phyloP scores from a whole-genome alignment of 169 alveolate genomes.

The Plasmodium blacklocki region DNA sequence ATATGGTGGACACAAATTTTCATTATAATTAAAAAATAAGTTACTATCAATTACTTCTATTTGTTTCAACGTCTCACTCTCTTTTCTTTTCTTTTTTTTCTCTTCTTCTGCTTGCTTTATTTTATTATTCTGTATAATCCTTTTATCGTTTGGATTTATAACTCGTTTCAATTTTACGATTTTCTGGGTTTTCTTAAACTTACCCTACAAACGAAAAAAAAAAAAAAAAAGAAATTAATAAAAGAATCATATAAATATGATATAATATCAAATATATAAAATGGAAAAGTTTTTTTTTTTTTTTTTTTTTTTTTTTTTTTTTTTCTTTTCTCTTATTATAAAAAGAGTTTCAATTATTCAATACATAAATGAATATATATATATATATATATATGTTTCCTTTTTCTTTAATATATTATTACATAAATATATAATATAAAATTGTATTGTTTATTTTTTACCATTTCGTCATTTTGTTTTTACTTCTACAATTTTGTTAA shows the following conservation, averaged over 20 bases:
- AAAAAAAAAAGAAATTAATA: not conserved
- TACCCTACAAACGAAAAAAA: slow-evolving; percentile 65
- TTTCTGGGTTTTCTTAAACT: slow-evolving; percentile 82
- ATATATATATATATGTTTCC: slow-evolving; percentile 4
- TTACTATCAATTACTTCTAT: slow-evolving; percentile 78
- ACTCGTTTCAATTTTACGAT: slow-evolving; percentile 80
- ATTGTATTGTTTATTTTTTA: not conserved
- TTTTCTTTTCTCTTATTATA: no score
- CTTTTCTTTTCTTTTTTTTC: slow-evolving; percentile 13
- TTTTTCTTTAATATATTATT: no score
- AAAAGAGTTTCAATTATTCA: not conserved
- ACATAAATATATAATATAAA: not conserved
- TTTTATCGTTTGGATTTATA: slow-evolving; percentile 82
- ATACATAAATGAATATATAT: slow-evolving; percentile 2
- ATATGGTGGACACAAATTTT: slow-evolving; percentile 97
- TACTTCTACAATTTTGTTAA: no score
- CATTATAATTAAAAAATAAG: slow-evolving; percentile 90
- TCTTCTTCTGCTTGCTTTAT: slow-evolving; percentile 30
- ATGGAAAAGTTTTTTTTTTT: no score
- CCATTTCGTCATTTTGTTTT: slow-evolving; percentile 12
- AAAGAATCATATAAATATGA: not conserved
- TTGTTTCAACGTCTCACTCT: slow-evolving; percentile 27
- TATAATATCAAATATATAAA: no score
- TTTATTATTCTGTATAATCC: slow-evolving; percentile 75
- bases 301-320: no score